Conservation (phyloP, 169 alveolate species). For the Theileria equi region DNA sequence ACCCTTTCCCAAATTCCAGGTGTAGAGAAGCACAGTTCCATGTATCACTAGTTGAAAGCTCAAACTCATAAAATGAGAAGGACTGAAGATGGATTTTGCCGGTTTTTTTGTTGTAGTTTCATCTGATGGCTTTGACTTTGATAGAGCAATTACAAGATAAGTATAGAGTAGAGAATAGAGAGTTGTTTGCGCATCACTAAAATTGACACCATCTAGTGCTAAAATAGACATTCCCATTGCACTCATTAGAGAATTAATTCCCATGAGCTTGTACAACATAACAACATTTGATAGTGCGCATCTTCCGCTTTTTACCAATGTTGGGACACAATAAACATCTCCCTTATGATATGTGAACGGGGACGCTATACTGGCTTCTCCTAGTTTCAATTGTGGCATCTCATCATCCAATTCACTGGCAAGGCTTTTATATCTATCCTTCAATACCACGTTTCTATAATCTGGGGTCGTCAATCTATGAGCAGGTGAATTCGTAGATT, state of each 20-base stretch:
- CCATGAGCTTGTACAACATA: slow-evolving; percentile 94
- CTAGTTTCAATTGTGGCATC: slow-evolving; percentile 82
- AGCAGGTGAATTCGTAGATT: background rate
- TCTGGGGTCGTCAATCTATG: background rate
- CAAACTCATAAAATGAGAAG: slow-evolving; percentile 65
- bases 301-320: slow-evolving; percentile 90
- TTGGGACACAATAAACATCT: slow-evolving; percentile 88
- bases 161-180: slow-evolving; percentile 77
- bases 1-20: slow-evolving; percentile 77
- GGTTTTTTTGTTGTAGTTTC: slow-evolving; percentile 58
- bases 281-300: slow-evolving; percentile 92
- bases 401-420: slow-evolving; percentile 70
- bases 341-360: slow-evolving; percentile 94
- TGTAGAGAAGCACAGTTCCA: slow-evolving; percentile 64
- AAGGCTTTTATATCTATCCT: background rate
- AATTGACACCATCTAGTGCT: slow-evolving; percentile 94
- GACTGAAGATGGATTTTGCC: slow-evolving; percentile 63
- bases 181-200: slow-evolving; percentile 95
- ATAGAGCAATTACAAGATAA: slow-evolving; percentile 63
- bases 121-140: slow-evolving; percentile 69
- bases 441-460: background rate
- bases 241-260: slow-evolving; percentile 90
- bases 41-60: slow-evolving; percentile 75
- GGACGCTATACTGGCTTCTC: slow-evolving; percentile 98
- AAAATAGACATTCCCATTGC: slow-evolving; percentile 93